A percentile compares a stretch with the other conserved stretches of the same genome.
Evolutionary conservation across 2,329 filamentous ascomycete species (phyloP).

Genomic region (Fusarium concolor): DNA sequence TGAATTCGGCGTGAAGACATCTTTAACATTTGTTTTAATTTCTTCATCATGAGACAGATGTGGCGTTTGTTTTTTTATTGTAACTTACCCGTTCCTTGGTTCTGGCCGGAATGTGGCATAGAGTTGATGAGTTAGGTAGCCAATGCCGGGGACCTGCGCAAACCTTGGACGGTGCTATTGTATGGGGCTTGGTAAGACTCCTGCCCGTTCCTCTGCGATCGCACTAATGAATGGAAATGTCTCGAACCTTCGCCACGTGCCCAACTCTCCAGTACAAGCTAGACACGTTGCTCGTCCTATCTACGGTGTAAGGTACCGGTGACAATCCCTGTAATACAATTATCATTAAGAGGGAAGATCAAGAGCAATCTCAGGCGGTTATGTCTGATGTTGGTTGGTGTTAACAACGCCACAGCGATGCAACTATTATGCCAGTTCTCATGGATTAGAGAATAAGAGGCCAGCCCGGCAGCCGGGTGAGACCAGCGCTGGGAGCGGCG

Average conservation of each 20-base stretch:
- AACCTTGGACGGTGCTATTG: neutral
- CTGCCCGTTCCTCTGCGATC: neutral
- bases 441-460: neutral
- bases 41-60: conserved; percentile 6
- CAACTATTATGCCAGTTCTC: no score
- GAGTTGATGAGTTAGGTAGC: neutral
- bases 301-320: neutral
- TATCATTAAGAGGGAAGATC: neutral
- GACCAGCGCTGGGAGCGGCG: conserved; percentile 19
- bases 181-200: neutral
- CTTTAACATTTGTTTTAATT: neutral
- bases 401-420: neutral
- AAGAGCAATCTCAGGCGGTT: neutral
- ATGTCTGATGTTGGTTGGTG: neutral
- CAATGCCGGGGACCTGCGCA: neutral
- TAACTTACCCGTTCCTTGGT: neutral
- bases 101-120: neutral
- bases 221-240: neutral
- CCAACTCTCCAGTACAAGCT: neutral
- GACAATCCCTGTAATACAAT: neutral
- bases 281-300: neutral
- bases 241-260: neutral
- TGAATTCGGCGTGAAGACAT: neutral
- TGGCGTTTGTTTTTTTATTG: neutral
- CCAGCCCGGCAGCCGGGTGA: neutral